Conservation (phyloP, 2,329 filamentous ascomycete genomes). For the Ciborinia camelliae region DNA sequence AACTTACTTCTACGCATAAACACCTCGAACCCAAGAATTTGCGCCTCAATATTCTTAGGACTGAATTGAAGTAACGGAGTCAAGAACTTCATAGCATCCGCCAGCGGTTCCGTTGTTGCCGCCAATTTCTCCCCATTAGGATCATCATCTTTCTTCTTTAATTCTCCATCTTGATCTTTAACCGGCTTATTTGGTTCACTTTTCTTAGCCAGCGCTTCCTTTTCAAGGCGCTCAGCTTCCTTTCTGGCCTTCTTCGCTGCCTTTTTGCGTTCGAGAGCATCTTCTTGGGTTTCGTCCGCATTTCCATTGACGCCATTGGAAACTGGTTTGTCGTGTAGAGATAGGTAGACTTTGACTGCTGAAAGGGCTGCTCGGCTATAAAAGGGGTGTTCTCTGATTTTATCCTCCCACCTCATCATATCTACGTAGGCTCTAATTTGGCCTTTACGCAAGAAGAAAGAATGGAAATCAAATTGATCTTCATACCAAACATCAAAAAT, state of each 20-base stretch:
- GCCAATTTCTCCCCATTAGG: constrained; percentile 78
- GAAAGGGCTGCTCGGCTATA: constrained; percentile 80
- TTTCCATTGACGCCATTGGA: constrained; percentile 60
- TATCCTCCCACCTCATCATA: constrained; percentile 95
- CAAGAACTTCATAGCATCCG: constrained; percentile 84
- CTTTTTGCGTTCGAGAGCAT: constrained; percentile 74
- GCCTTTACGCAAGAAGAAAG: constrained; percentile 93
- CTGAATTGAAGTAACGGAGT: constrained; percentile 77
- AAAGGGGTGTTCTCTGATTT: constrained; percentile 86
- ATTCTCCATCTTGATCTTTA: constrained; percentile 57
- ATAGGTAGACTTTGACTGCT: constrained; percentile 76
- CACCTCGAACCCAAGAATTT: constrained; percentile 86
- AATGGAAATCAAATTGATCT: constrained; percentile 98
- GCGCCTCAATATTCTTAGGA: constrained; percentile 75
- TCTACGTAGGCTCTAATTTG: constrained; percentile 93
- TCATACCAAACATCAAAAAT: constrained; percentile 98
- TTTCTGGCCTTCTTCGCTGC: constrained; percentile 87
- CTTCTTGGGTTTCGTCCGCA: constrained; percentile 46
- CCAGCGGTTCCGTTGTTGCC: constrained; percentile 76
- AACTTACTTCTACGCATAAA: constrained; percentile 75
- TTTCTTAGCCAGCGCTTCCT: constrained; percentile 77
- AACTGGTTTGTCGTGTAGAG: constrained; percentile 71
- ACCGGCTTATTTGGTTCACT: constrained; percentile 76
- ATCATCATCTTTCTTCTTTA: constrained; percentile 87
- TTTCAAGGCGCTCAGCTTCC: constrained; percentile 69